Base-by-base conservation (phyloP, 208 protist species). In the Trypanosoma platydactyli region DNA sequence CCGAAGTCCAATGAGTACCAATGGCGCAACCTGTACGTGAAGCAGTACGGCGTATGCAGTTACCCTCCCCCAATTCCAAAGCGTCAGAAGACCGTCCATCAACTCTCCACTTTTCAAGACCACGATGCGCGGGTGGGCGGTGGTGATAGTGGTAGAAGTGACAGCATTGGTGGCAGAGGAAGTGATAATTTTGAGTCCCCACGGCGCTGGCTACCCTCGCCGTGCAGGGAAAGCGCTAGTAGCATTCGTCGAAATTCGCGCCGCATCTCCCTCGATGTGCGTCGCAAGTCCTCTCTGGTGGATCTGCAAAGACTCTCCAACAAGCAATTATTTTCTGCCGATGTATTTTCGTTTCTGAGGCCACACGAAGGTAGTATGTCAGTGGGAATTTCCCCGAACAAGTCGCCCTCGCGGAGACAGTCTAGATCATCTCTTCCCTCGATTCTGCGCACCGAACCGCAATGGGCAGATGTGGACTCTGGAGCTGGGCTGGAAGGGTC, bases 1-100 rank as follows among this genome's bases (percentile, higher is more conserved):
- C 82, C 84, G 5, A 62, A 81, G 35, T 33, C 73, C 27, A 94
- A 92, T 70, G 89, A 90, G 59, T 94, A 88, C 52, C 89, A 94
- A 55, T 94, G 89, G 86, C 71, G 78, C 30, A 94, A 94, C 45
- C 54, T 94, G 15, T 94, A 94, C 64, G 33, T 86, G 38, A 83
- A 81, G 38, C 56, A 88, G 76, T 91, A 80, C 51, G 84, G 86
- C 27, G 53, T 70, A 42, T 88, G 83, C 72, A 87, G 84, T 25
- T 94, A 94, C 54, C 63, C 84, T 6, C 89, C 89, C 7, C 89
- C 85, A 15, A 77, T 91, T 53, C 80, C 86, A 5, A 80, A 78
- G 40, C 78, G 92, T 52, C 49, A 73, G 60, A 53, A 62, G 68
- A 4, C n/a, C 18, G 35, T 9, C 24, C 2, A 5, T 25, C 16